A percentile compares a stretch with the other conserved stretches of the same genome.
Evolutionary conservation across 768 basidiomycete species (phyloP).

Genomic region (Grammothele lineata): DNA sequence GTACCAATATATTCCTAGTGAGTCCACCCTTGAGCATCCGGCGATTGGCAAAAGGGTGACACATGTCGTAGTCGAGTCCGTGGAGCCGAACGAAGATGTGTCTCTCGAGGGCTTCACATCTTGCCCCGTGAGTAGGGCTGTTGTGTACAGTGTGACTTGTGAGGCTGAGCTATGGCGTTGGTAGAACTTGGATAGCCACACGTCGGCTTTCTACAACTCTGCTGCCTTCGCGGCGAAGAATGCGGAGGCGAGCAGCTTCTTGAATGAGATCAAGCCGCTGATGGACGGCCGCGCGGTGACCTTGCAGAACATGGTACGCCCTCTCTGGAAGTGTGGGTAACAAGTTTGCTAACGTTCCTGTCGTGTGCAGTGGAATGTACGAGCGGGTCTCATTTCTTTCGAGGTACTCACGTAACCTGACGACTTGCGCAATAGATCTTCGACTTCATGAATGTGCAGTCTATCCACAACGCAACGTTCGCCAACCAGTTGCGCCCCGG

Average conservation of each 20-base stretch:
- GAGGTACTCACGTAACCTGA: background rate
- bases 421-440: slow-evolving; percentile 40
- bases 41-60: too few species aligned
- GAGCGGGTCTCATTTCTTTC: slow-evolving; percentile 1
- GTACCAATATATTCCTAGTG: slow-evolving; percentile 56
- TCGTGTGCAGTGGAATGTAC: slow-evolving; percentile 42
- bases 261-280: slow-evolving; percentile 44
- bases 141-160: slow-evolving; percentile 5
- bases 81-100: slow-evolving; percentile 56
- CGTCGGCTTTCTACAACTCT: slow-evolving; percentile 52
- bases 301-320: slow-evolving; percentile 55
- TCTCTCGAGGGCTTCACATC: slow-evolving; percentile 64
- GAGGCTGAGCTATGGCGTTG: background rate
- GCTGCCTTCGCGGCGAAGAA: slow-evolving; percentile 43
- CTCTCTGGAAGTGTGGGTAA: background rate
- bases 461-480: slow-evolving; percentile 61
- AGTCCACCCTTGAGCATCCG: too few species aligned
- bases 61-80: slow-evolving; percentile 47
- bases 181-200: slow-evolving; percentile 29
- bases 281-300: slow-evolving; percentile 50
- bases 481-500: slow-evolving; percentile 39
- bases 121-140: slow-evolving; percentile 41
- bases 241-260: slow-evolving; percentile 42
- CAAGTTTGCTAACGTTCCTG: slow-evolving; percentile 4
- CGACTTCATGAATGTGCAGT: slow-evolving; percentile 72